Conservation (phyloP, 495 filamentous ascomycete species). For the Coniosporium apollinis region DNA sequence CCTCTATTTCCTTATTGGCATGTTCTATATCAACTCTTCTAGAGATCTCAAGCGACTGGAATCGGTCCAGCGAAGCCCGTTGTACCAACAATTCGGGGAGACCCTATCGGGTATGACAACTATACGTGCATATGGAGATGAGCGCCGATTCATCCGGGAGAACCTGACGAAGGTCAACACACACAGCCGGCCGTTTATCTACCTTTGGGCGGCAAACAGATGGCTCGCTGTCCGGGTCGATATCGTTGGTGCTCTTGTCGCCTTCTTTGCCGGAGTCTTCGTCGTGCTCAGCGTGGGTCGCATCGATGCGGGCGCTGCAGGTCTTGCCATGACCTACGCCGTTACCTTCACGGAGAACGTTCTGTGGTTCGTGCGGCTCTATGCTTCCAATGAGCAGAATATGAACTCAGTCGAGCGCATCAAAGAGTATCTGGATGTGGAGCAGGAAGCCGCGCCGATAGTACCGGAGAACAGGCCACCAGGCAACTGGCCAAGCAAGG, state of each 20-base stretch:
- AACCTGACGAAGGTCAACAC: slow-evolving; percentile 80
- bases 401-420: slow-evolving; percentile 99
- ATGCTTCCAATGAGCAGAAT: slow-evolving; percentile 90
- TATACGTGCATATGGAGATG: slow-evolving; percentile 92
- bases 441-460: slow-evolving; percentile 73
- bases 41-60: slow-evolving; percentile 89
- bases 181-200: slow-evolving; percentile 88
- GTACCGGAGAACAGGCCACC: slow-evolving; percentile 64
- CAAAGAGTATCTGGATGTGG: slow-evolving; percentile 90
- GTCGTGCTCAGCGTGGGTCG: slow-evolving; percentile 68
- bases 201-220: slow-evolving; percentile 90
- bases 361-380: slow-evolving; percentile 92
- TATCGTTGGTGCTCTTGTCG: slow-evolving; percentile 73
- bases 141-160: slow-evolving; percentile 82
- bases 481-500: slow-evolving; percentile 68
- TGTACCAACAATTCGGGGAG: slow-evolving; percentile 98
- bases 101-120: slow-evolving; percentile 92
- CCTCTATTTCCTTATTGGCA: slow-evolving; percentile 67
- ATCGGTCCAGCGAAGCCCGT: slow-evolving; percentile 81
- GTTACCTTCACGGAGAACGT: slow-evolving; percentile 96
- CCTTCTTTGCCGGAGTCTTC: slow-evolving; percentile 89
- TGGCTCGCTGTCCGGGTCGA: slow-evolving; percentile 94
- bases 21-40: slow-evolving; percentile 80
- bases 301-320: slow-evolving; percentile 86
- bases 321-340: slow-evolving; percentile 92